These are phyloP conservation scores for Silene coronaria DNA, from an alignment of 179 eudicot species.

Conservation along the genomic window DNA sequence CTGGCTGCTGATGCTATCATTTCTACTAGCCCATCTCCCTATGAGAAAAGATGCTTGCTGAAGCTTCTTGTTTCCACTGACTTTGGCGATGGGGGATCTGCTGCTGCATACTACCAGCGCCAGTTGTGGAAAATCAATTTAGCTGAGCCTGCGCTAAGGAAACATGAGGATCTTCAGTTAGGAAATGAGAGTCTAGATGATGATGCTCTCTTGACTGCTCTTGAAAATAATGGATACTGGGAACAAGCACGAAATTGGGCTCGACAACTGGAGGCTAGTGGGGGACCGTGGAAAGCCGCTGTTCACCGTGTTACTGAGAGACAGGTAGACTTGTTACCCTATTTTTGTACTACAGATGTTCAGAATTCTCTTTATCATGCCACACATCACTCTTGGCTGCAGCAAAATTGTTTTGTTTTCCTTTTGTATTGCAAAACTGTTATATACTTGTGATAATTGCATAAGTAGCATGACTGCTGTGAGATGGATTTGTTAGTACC, in stretches of 20 bases:
- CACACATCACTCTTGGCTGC: not conserved
- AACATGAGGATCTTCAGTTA: conserved; percentile 60
- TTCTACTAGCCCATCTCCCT: conserved; percentile 82
- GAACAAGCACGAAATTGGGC: conserved; percentile 97
- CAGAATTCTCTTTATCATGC: not conserved
- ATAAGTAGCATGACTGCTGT: not conserved
- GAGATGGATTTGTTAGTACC: not conserved
- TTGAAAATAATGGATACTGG: conserved; percentile 84
- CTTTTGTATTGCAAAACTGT: not conserved
- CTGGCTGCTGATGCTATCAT: conserved; percentile 93
- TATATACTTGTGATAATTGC: not conserved
- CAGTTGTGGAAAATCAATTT: conserved; percentile 87
- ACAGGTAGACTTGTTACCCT: conserved; percentile 45
- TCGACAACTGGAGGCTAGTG: conserved; percentile 77
- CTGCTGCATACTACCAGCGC: conserved; percentile 54
- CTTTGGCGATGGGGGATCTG: conserved; percentile 84
- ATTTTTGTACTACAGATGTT: not conserved
- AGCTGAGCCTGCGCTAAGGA: conserved; percentile 82
- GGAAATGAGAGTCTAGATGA: conserved; percentile 83
- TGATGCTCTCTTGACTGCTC: conserved; percentile 68
- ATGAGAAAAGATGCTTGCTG: conserved; percentile 85
- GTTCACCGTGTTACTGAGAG: conserved; percentile 88
- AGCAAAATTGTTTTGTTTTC: not conserved
- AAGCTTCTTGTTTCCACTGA: conserved; percentile 81
- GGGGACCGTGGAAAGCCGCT: conserved; percentile 71